phyloP scores from a whole-genome alignment of 169 alveolate species.

The Besnoitia besnoiti region DNA sequence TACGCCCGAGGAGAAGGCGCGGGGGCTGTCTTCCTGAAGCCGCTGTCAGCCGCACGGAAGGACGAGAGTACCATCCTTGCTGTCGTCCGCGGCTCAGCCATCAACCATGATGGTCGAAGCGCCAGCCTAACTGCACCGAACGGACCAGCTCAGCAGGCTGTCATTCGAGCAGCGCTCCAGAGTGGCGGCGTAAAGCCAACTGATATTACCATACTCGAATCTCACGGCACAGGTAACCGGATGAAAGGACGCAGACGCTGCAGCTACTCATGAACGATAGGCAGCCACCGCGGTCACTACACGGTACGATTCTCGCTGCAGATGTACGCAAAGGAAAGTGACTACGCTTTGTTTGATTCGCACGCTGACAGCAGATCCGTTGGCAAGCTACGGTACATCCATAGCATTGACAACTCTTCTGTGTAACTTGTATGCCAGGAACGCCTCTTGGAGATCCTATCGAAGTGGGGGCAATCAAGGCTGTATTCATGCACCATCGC shows the following conservation, averaged over 20 bases:
- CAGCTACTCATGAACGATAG: no score
- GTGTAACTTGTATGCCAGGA: conserved; percentile 63
- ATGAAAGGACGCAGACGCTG: background rate
- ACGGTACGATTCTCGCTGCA: no score
- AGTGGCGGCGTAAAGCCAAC: conserved; percentile 67
- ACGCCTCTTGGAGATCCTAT: conserved; percentile 83
- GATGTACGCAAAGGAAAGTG: no score
- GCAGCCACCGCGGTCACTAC: no score
- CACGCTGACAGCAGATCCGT: no score
- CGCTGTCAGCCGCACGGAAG: conserved; percentile 50
- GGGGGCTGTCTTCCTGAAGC: conserved; percentile 73
- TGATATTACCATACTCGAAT: conserved; percentile 69
- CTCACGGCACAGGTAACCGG: conserved; percentile 75
- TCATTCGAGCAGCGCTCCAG: conserved; percentile 69
- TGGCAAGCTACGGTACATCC: no score
- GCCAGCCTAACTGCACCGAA: conserved; percentile 80
- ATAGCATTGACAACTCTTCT: background rate
- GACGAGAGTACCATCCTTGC: conserved; percentile 67
- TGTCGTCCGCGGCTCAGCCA: conserved; percentile 75
- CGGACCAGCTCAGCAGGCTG: conserved; percentile 79
- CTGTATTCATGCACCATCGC: conserved; percentile 58
- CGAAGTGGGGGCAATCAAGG: conserved; percentile 79
- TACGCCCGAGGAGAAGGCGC: conserved; percentile 84
- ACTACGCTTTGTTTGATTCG: no score
- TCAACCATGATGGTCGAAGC: conserved; percentile 79